phyloP scores from a whole-genome alignment of 306 rosid species.

The Cucumis cinereus region DNA sequence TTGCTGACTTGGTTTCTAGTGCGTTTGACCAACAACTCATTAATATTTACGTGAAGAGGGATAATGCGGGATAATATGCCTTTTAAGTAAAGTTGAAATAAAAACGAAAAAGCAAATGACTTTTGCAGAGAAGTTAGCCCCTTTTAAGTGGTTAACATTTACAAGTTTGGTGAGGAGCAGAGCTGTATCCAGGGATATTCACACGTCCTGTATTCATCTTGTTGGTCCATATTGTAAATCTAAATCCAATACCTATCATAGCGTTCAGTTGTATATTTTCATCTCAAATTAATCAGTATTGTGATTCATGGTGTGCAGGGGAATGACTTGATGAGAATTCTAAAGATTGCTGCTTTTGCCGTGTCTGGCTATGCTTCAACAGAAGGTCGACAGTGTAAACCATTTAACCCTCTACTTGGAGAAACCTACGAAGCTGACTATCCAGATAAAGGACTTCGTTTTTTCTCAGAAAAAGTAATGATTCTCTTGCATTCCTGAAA shows the following conservation, averaged over 20 bases:
- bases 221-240: neutral
- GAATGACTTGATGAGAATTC: slow-evolving; percentile 88
- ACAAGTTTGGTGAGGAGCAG: neutral
- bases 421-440: slow-evolving; percentile 97
- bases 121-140: neutral
- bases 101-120: neutral
- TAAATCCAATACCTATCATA: neutral
- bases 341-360: slow-evolving; percentile 87
- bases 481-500: neutral
- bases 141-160: neutral
- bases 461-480: slow-evolving; percentile 85
- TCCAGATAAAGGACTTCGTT: slow-evolving; percentile 87
- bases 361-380: slow-evolving; percentile 97
- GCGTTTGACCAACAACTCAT: neutral
- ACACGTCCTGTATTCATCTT: neutral
- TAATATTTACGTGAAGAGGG: neutral
- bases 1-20: neutral
- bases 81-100: neutral
- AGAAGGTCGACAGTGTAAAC: slow-evolving; percentile 97
- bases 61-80: neutral
- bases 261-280: neutral
- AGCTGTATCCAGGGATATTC: neutral
- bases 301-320: slow-evolving; percentile 56
- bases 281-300: slow-evolving; percentile 12
- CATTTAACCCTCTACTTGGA: slow-evolving; percentile 96